These are phyloP conservation scores for Erythrobasidium yunnanense DNA, from an alignment of 768 basidiomycete species.

Conservation along the genomic window DNA sequence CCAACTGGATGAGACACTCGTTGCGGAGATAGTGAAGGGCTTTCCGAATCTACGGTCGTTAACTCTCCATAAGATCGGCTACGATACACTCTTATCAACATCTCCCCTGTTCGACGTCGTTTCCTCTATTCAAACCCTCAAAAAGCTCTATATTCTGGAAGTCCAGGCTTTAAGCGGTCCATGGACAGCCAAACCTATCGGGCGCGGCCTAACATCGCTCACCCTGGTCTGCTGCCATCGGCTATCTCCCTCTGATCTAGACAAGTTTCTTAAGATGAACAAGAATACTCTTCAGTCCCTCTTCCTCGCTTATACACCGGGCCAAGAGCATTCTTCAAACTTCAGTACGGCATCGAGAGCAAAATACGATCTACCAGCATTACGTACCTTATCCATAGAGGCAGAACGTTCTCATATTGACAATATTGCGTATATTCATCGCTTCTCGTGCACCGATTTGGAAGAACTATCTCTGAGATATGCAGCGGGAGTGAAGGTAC, in stretches of 20 bases:
- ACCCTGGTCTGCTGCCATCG: background rate
- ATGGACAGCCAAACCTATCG: background rate
- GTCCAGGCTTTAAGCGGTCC: background rate
- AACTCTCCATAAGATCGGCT: background rate
- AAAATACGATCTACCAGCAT: background rate
- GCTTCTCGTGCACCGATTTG: background rate
- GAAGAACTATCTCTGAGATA: background rate
- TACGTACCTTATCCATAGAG: background rate
- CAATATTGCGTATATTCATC: background rate
- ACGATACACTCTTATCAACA: background rate
- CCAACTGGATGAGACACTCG: background rate
- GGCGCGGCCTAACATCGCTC: background rate
- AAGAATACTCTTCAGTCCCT: background rate
- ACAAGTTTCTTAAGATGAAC: background rate
- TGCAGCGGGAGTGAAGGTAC: background rate
- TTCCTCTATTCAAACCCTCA: background rate
- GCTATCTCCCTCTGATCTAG: background rate
- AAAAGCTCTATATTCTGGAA: background rate
- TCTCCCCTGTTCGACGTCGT: background rate
- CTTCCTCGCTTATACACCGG: background rate
- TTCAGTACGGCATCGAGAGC: background rate
- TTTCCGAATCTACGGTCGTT: background rate
- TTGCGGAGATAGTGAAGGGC: background rate
- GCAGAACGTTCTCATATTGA: background rate
- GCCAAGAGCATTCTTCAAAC: background rate